These are phyloP conservation scores for Cenococcum geophilum DNA, from an alignment of 495 filamentous ascomycete species.

Conservation along the genomic window DNA sequence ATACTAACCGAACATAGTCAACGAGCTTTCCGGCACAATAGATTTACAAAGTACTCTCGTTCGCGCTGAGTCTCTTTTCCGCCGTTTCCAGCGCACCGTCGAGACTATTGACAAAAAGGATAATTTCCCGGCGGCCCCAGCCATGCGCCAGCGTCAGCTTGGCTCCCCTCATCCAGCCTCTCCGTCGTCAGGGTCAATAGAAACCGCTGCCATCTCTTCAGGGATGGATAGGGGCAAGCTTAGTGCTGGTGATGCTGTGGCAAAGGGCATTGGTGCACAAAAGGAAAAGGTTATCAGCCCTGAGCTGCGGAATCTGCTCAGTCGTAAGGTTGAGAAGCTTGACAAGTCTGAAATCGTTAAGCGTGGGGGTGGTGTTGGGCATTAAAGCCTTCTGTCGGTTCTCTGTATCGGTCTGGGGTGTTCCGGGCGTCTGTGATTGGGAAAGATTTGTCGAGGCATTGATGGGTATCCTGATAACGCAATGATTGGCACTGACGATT, in stretches of 20 bases:
- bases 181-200: conserved; percentile 13
- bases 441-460: no score
- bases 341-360: conserved; percentile 46
- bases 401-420: no score
- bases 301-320: conserved; percentile 70
- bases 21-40: conserved; percentile 89
- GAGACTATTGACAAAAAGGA: conserved; percentile 83
- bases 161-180: conserved; percentile 25
- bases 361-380: conserved; percentile 35
- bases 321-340: conserved; percentile 60
- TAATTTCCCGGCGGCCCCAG: conserved; percentile 65
- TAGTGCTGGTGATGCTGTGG: conserved; percentile 31
- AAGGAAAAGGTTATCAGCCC: conserved; percentile 68
- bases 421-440: no score
- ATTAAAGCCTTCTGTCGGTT: no score
- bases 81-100: conserved; percentile 76
- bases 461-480: no score
- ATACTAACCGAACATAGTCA: conserved; percentile 52
- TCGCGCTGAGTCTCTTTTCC: conserved; percentile 81
- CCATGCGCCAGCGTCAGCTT: conserved; percentile 46
- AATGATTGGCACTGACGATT: no score
- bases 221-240: conserved; percentile 24
- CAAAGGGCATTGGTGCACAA: conserved; percentile 33
- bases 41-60: conserved; percentile 78
- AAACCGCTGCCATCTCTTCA: conserved; percentile 16